phyloP scores from a whole-genome alignment of 371 early-diverging fungal species.

The Umbelopsis sp. region DNA sequence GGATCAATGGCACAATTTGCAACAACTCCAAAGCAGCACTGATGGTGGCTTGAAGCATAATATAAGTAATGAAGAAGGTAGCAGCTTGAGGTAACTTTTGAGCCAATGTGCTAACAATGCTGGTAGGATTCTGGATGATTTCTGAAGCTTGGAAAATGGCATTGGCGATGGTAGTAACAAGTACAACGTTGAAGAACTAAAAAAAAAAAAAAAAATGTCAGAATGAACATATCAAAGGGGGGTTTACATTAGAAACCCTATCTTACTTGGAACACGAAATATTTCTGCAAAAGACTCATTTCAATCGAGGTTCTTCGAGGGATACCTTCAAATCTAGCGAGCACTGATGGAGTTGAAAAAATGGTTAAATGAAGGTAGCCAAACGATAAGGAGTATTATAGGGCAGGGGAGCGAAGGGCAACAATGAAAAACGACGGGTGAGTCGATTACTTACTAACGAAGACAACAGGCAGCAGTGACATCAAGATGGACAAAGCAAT shows the following conservation, averaged over 20 bases:
- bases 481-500: constrained; percentile 73
- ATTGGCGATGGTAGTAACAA: constrained; percentile 74
- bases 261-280: constrained; percentile 75
- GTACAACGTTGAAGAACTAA: constrained; percentile 80
- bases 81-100: constrained; percentile 68
- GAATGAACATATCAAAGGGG: not conserved
- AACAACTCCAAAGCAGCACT: constrained; percentile 70
- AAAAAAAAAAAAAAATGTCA: not conserved
- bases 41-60: constrained; percentile 72
- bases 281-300: constrained; percentile 63
- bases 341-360: constrained; percentile 21
- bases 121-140: constrained; percentile 49
- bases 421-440: no score
- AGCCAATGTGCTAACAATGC: constrained; percentile 56
- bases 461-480: constrained; percentile 70
- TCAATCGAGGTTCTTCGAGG: constrained; percentile 66
- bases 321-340: constrained; percentile 74
- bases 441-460: constrained; percentile 43
- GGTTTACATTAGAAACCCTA: not conserved
- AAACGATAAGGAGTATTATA: constrained; percentile 14
- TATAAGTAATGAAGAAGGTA: constrained; percentile 83
- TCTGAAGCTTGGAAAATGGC: constrained; percentile 54
- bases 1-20: constrained; percentile 65
- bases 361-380: not conserved
- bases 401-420: constrained; percentile 7